Evolutionary conservation across 345 rosid genomes (phyloP), one percentile per base, ranked within the genome.

Genomic region (Camelina sativa): DNA sequence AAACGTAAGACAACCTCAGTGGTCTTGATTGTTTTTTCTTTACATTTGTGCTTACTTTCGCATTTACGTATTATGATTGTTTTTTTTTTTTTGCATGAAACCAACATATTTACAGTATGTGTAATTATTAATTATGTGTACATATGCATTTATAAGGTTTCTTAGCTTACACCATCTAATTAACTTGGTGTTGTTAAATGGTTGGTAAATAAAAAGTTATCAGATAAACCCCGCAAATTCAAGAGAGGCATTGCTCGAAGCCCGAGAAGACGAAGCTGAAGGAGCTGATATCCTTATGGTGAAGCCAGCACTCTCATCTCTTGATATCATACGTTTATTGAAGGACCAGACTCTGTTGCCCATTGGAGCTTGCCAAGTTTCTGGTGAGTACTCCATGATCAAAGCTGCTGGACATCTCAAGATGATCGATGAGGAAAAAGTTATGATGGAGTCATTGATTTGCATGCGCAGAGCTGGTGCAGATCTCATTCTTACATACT

Each of bases 211-310:
- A 58, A 57, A 48, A 51, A 94, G 97, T 67, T 94, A 94, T 75
- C 98, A 94, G 83, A 88, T 94, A 82, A 94, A 91, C 57, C 97
- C 97, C 17, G 96, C 98, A 59, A 94, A 94, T 53, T 87, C 89
- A 57, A 83, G 97, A 85, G 98, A 91, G 56, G 96, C 98, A 65
- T 80, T 94, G 71, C 61, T 91, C 6, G 98, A 94, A 79, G 88
- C 86, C 34, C 76, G 52, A 22, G 97, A 80, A 81, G 98, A 94
- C 55, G 97, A 90, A 71, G 76, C 88, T 65, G 98, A 94, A 84
- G 98, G 98, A 81, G 98, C 98, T 41, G 98, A 91, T 78, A 90
- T 94, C 51, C 86, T 94, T 65, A 82, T 91, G 96, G 98, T 90
- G 68, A 91, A 94, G 80, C 96, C 97, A 3, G 97, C 93, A 35